Evolutionary conservation across 306 rosid species (phyloP).

Genomic region (Astragalus membranaceus): DNA sequence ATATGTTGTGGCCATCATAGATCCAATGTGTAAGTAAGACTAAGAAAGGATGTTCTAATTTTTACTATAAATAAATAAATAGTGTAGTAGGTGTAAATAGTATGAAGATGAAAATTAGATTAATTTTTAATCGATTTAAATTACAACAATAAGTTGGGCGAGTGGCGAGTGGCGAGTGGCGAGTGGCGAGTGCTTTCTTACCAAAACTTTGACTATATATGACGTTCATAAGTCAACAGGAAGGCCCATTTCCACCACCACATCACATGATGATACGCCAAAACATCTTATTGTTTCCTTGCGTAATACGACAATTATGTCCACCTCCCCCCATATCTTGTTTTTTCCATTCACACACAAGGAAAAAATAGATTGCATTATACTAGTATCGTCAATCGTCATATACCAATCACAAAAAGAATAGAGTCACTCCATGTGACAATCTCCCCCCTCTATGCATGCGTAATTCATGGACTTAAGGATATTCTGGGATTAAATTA

Average conservation of each 20-base stretch:
- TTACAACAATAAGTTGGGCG: too few species aligned
- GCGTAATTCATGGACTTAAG: slow-evolving; percentile 13
- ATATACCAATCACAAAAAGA: not conserved
- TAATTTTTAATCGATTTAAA: too few species aligned
- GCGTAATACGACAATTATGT: slow-evolving; percentile 16
- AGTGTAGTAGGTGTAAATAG: not conserved
- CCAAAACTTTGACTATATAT: slow-evolving; percentile 6
- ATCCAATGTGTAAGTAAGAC: not conserved
- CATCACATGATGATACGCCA: slow-evolving; percentile 14
- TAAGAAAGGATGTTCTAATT: not conserved
- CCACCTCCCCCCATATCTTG: not conserved
- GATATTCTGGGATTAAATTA: not conserved
- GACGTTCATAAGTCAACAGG: slow-evolving; percentile 17
- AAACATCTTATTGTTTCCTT: slow-evolving; percentile 4
- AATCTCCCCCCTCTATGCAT: not conserved
- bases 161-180: too few species aligned
- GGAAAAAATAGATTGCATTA: not conserved
- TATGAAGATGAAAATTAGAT: too few species aligned
- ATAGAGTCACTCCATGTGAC: slow-evolving; percentile 5
- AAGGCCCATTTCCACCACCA: not conserved
- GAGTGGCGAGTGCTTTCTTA: not conserved
- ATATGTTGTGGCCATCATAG: too few species aligned
- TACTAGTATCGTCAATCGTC: too few species aligned
- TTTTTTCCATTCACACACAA: not conserved
- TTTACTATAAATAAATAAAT: not conserved